phyloP scores from a whole-genome alignment of 1,284 basidiomycete species.

The Blastosporella zonata region DNA sequence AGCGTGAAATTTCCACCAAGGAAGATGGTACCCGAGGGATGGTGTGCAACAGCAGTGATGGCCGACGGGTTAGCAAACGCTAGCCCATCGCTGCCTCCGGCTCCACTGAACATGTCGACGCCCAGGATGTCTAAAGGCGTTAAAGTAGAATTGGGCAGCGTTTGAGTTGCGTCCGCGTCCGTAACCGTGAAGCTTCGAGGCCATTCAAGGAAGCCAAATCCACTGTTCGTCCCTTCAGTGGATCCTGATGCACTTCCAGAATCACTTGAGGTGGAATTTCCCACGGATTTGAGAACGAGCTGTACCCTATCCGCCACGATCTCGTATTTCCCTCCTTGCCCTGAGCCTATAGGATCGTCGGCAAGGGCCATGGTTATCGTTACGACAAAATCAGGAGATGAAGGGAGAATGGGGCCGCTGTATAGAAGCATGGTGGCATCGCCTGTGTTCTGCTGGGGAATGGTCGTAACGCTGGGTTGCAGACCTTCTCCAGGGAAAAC shows the following conservation, averaged over 20 bases:
- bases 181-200: slow-evolving; percentile 42
- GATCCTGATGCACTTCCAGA: slow-evolving; percentile 26
- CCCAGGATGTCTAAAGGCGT: slow-evolving; percentile 68
- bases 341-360: slow-evolving; percentile 54
- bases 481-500: slow-evolving; percentile 76
- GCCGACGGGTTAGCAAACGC: slow-evolving; percentile 35
- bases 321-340: slow-evolving; percentile 66
- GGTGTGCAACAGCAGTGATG: slow-evolving; percentile 59
- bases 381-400: slow-evolving; percentile 67
- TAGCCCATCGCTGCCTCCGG: slow-evolving; percentile 43
- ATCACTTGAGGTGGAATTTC: slow-evolving; percentile 35
- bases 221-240: slow-evolving; percentile 33
- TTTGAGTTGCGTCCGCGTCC: slow-evolving; percentile 52
- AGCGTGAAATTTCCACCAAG: slow-evolving; percentile 79
- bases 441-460: slow-evolving; percentile 73
- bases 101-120: slow-evolving; percentile 52
- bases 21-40: slow-evolving; percentile 65
- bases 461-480: slow-evolving; percentile 59
- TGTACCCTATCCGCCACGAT: slow-evolving; percentile 82
- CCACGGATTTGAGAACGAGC: slow-evolving; percentile 66
- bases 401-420: slow-evolving; percentile 76
- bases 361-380: slow-evolving; percentile 74
- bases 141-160: slow-evolving; percentile 69
- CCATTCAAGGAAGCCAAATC: slow-evolving; percentile 84
- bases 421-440: slow-evolving; percentile 73